These are phyloP conservation scores for Claviceps lovelessii DNA, from an alignment of 2,329 filamentous ascomycete genomes.

Conservation along the genomic window DNA sequence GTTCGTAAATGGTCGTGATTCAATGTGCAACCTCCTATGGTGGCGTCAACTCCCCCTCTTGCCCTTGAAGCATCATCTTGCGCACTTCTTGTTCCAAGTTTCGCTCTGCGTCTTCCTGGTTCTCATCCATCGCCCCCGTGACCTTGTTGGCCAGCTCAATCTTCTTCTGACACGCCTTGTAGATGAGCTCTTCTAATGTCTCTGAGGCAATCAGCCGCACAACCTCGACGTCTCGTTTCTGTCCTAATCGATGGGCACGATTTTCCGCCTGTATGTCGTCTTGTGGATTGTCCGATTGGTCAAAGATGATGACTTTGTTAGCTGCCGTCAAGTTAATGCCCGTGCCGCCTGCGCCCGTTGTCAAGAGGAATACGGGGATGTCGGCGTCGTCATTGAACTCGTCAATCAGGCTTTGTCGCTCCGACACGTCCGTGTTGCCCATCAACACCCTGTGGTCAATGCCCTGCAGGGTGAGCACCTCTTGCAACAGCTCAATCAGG, in stretches of 20 bases:
- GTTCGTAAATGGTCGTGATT: neutral
- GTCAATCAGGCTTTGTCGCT: slow-evolving; percentile 79
- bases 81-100: slow-evolving; percentile 31
- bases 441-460: slow-evolving; percentile 78
- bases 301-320: slow-evolving; percentile 96
- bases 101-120: slow-evolving; percentile 14
- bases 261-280: slow-evolving; percentile 98
- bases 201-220: slow-evolving; percentile 65
- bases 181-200: slow-evolving; percentile 88
- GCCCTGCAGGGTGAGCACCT: slow-evolving; percentile 57
- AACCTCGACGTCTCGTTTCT: slow-evolving; percentile 81
- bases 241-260: slow-evolving; percentile 84
- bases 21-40: slow-evolving; percentile 15
- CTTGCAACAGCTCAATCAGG: slow-evolving; percentile 78
- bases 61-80: slow-evolving; percentile 24
- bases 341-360: slow-evolving; percentile 87
- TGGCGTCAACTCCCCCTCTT: slow-evolving; percentile 23
- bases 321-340: slow-evolving; percentile 92
- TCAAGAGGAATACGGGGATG: slow-evolving; percentile 84
- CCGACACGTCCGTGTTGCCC: slow-evolving; percentile 65
- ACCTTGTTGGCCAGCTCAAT: slow-evolving; percentile 63
- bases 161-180: slow-evolving; percentile 83
- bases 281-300: slow-evolving; percentile 93
- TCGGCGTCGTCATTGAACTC: slow-evolving; percentile 60
- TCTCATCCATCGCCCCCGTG: slow-evolving; percentile 26